Conservation (phyloP, 2,329 filamentous ascomycete species). For the Chrysosporium keratinophilum region DNA sequence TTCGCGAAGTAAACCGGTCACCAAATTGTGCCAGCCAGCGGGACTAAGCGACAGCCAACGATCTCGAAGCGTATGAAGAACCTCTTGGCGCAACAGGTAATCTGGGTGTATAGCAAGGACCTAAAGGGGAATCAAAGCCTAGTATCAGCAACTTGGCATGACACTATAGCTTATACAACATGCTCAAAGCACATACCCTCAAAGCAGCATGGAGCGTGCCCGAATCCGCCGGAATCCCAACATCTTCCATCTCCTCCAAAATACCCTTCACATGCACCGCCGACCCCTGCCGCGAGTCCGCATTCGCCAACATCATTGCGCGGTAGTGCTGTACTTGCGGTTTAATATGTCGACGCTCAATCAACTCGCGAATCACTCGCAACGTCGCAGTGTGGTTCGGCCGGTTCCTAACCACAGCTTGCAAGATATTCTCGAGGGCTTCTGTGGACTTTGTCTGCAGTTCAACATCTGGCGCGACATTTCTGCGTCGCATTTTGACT, state of each 20-base stretch:
- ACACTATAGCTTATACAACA: background rate
- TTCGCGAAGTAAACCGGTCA: conserved; percentile 67
- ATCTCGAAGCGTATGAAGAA: conserved; percentile 55
- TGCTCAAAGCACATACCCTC: conserved; percentile 39
- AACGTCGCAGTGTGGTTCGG: conserved; percentile 23
- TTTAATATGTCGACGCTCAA: conserved; percentile 28
- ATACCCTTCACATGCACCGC: conserved; percentile 52
- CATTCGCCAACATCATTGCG: conserved; percentile 62
- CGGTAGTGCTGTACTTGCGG: conserved; percentile 49
- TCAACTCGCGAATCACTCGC: conserved; percentile 30
- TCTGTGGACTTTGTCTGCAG: conserved; percentile 18
- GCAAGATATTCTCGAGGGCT: conserved; percentile 25
- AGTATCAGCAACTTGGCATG: background rate
- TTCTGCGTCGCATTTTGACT: conserved; percentile 7
- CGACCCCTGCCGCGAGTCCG: conserved; percentile 53
- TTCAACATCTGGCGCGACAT: conserved; percentile 16
- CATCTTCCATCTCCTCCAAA: conserved; percentile 60
- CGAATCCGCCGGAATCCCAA: conserved; percentile 53
- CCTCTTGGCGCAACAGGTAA: conserved; percentile 60
- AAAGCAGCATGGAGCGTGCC: conserved; percentile 62
- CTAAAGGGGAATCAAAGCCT: conserved; percentile 27
- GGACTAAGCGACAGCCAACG: conserved; percentile 58
- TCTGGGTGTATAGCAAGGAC: conserved; percentile 76
- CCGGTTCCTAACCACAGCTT: conserved; percentile 19
- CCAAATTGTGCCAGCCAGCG: conserved; percentile 55